Conservation (phyloP, 148 eudicot species). For the Dianthus caryophyllus region DNA sequence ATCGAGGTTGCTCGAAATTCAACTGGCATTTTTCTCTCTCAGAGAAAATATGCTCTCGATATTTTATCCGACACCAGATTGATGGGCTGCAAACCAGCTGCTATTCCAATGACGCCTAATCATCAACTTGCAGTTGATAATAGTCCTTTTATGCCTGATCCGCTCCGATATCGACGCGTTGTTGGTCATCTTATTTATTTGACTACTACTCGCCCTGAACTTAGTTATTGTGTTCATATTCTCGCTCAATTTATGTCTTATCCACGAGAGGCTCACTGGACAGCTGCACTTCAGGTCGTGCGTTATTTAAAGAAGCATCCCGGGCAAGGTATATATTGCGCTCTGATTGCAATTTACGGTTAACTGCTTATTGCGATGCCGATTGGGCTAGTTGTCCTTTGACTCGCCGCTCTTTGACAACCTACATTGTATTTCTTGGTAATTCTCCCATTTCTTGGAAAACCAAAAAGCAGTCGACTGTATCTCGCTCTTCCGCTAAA, state of each 20-base stretch:
- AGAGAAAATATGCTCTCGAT: neutral
- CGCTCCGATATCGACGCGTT: no score
- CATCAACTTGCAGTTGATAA: neutral
- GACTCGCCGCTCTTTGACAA: neutral
- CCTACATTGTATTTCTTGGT: neutral
- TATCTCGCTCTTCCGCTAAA: neutral
- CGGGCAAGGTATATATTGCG: no score
- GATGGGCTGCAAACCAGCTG: neutral
- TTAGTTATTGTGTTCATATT: no score
- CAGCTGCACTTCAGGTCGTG: no score
- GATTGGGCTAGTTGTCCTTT: neutral
- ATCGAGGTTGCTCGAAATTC: neutral
- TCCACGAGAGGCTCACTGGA: no score
- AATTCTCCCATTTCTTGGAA: neutral
- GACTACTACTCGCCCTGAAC: no score
- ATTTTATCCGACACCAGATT: neutral
- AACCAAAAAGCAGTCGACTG: neutral
- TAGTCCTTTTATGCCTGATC: neutral
- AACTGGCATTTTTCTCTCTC: neutral
- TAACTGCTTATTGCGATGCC: neutral
- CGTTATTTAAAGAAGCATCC: no score
- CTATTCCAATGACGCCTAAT: neutral
- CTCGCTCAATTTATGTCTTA: no score
- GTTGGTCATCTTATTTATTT: no score
- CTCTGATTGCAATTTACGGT: no score